Evolutionary conservation across 2,329 filamentous ascomycete species (phyloP).

Genomic region (Aureobasidium sp.): DNA sequence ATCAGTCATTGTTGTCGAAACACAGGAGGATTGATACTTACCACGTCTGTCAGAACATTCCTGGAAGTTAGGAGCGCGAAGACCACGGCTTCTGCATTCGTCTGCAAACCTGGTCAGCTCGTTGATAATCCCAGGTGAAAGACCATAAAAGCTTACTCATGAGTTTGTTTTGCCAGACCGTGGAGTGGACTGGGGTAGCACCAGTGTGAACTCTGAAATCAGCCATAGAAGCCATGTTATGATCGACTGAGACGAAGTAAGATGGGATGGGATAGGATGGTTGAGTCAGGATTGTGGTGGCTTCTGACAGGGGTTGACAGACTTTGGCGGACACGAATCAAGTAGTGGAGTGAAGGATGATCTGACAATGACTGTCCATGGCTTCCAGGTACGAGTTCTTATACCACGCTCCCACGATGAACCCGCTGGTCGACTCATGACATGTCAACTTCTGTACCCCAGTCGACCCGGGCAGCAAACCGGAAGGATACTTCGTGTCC

Average conservation of each 20-base stretch:
- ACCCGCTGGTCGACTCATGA: background rate
- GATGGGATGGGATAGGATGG: background rate
- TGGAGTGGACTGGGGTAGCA: conserved; percentile 17
- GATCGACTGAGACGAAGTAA: background rate
- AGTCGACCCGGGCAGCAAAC: conserved; percentile 1
- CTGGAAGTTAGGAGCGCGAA: conserved; percentile 18
- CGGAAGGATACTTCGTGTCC: conserved; percentile 2
- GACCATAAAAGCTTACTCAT: conserved; percentile 24
- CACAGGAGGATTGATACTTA: background rate
- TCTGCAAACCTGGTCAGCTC: conserved; percentile 36
- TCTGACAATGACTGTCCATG: background rate
- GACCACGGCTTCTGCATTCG: conserved; percentile 26
- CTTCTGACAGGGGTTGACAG: background rate
- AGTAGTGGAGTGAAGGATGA: background rate
- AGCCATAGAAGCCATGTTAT: conserved; percentile 18
- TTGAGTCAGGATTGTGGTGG: background rate
- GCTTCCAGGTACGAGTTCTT: background rate
- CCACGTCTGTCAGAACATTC: conserved; percentile 17
- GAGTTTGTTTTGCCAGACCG: conserved; percentile 25
- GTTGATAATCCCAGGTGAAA: background rate
- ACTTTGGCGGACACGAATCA: background rate
- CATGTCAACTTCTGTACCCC: conserved; percentile 1
- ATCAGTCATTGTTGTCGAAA: background rate
- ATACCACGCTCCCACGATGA: background rate
- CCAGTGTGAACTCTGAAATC: conserved; percentile 14